Evolutionary conservation across 805 yeast species (phyloP), one percentile per base, ranked within the genome.

Genomic region (Zygotorulaspora florentina): DNA sequence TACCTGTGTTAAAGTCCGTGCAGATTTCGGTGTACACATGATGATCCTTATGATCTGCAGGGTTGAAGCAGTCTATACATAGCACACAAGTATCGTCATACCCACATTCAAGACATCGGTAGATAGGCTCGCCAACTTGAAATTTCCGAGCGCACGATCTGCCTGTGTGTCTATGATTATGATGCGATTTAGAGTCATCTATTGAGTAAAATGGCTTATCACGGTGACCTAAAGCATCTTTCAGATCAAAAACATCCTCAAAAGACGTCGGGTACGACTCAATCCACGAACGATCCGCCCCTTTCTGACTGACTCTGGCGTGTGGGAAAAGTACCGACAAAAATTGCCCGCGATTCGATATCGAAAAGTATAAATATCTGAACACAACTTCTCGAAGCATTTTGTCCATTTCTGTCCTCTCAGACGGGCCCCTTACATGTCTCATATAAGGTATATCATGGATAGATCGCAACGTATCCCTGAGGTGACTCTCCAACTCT

Each of bases 51-150:
- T 86, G 95, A 55, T 84, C 87, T 3, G 74, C 75, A 44, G 76
- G 74, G 60, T 83, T 82, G 67, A 84, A 86, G 61, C 95, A 86
- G 53, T 79, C 68, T 10, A 74, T 77, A 65, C 95, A 86, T 23
- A 86, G 61, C 28, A 87, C 89, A 70, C 95, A 86, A 0, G 90
- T 83, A 8, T 79, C 80, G 64, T 86, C 95, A 49, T 75, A 77
- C 0, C 86, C 87, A 70, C 95, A 86, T 47, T 85, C 87, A 28
- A 71, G 71, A 58, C 95, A 86, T 45, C 87, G 70, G 59, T 83
- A 86, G 16, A 84, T 82, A 0, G 83, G 80, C 49, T 83, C 86
- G 18, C 84, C 84, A 3, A 63, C 56, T 33, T 71, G 73, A 53
- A 86, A 80, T 29, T 77, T 71, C 44, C 81, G 71, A 2, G 89